Base-by-base conservation (phyloP, 371 early-diverging fungal species). In the Mortierella polycephala region DNA sequence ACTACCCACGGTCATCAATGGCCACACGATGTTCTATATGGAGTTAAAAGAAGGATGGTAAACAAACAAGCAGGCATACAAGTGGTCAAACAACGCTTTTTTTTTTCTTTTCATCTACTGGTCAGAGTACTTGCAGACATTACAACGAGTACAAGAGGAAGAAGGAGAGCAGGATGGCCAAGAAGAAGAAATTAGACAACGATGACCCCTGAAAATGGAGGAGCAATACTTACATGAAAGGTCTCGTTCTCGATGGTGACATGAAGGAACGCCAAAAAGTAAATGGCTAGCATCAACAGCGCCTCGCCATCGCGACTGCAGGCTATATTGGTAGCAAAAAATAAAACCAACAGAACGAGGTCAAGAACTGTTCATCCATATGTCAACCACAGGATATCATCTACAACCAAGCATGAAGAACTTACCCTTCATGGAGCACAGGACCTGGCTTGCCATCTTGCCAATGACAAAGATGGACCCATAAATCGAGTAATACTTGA, bases 401-500 rank as follows among this genome's bases (percentile, higher is more conserved):
- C 14, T 20, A 12, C 9, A 7, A 37, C 14, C 0, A 16, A 10
- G 30, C 21, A 14, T n/a, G 39, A 11, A 45, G 39, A 11, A 45
- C 74, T 51, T 70, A 75, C 75, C 58, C 49, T 62, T 67, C 64
- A 72, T 67, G 10, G 72, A 71, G 50, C 79, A 77, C 12, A 77
- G 66, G 63, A 72, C 51, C 46, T 77, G 79, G 18, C 69, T 69
- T 18, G 69, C 69, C 66, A 77, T 69, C 13, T 72, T 67, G 41
- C 79, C 79, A 42, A 72, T 68, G 40, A 77, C 69, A 65, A 77
- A 76, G 57, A 69, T 77, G 47, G 79, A 77, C 6, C 79, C 79
- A 58, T 77, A 77, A 59, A 68, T 68, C 42, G 79, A 77, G 47
- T 77, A 77, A 46, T 77, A 77, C 63, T 77, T 77, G 64, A 77